These are phyloP conservation scores for Stipa capillata DNA, from an alignment of 176 grass and related monocot genomes.

Conservation along the genomic window DNA sequence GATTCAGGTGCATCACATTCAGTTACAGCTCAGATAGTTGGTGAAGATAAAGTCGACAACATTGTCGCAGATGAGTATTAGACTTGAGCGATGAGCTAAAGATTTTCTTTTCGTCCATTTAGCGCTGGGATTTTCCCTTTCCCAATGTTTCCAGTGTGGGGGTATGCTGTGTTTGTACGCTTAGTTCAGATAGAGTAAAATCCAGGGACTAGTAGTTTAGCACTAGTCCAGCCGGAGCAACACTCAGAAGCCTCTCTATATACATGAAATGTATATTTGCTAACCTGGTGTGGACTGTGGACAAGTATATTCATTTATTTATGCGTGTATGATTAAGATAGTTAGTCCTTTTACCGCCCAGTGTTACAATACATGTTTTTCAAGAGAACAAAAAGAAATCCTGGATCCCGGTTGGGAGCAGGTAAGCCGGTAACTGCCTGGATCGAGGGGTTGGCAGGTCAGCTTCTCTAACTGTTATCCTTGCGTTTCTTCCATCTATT, in stretches of 20 bases:
- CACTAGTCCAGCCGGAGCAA: constrained; percentile 29
- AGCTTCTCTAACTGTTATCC: too few relatives aligned
- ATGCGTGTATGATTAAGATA: constrained; percentile 26
- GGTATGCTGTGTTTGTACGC: constrained; percentile 30
- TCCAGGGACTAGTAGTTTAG: constrained; percentile 29
- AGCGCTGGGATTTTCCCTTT: constrained; percentile 41
- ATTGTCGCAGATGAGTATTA: constrained; percentile 32
- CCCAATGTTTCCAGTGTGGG: constrained; percentile 29
- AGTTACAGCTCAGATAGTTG: not conserved
- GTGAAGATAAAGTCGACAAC: constrained; percentile 31
- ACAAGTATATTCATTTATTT: constrained; percentile 54
- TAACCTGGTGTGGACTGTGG: constrained; percentile 18
- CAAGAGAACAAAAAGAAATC: not conserved
- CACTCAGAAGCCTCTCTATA: constrained; percentile 30
- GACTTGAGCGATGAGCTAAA: not conserved
- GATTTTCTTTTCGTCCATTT: constrained; percentile 1
- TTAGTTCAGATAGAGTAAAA: constrained; percentile 34
- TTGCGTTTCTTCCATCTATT: not conserved
- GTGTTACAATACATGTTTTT: not conserved
- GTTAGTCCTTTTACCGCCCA: not conserved
- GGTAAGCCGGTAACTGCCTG: not conserved
- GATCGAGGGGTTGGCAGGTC: not conserved
- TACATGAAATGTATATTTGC: constrained; percentile 55
- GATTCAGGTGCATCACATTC: constrained; percentile 7
- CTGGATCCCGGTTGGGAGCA: too few relatives aligned